Evolutionary conservation across 2,329 filamentous ascomycete genomes (phyloP), one percentile per base, ranked within the genome.

Genomic region (Paraphaeosphaeria minitans): DNA sequence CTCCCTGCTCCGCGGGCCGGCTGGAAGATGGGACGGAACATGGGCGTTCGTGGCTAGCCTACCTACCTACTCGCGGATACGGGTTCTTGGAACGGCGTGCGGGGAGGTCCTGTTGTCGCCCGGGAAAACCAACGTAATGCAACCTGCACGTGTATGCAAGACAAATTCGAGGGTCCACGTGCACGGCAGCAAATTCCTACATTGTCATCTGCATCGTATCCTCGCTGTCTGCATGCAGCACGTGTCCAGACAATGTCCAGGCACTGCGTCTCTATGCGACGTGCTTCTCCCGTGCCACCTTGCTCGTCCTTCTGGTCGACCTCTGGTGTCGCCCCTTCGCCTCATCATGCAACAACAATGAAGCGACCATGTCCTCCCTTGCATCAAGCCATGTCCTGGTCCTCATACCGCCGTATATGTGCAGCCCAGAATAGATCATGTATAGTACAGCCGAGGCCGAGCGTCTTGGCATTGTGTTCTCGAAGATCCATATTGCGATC

Each of bases 401-500:
- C 19, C 10, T 8, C 29, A 31, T 31, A 12, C 29, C 29, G 10
- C 29, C 29, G 7, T 31, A 4, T 31, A 31, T 31, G 29, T 45
- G 33, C 43, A 27, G 31, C n/a, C 29, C 51, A 37, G 21, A 46
- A 53, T 35, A 35, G 10, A 24, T 33, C 19, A 53, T 45, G 31
- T 19, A 53, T 45, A 7, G 16, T 53, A 46, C 41, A 53, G 29
- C 51, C 27, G 27, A n/a, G 6, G 24, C 24, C 24, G 24, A 27
- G 24, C 24, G 6, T 27, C 24, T 27, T 27, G 24, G 51, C 51
- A 45, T 31, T 29, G 41, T 53, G 37, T 24, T 46, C 27, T 27
- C 19, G 35, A 53, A 45, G 13, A 53, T 22, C 37, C 50, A 43
- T 29, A 53, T 43, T 42, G 31, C 24, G 24, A 43, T 31, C 31